A percentile compares a stretch with the other conserved stretches of the same genome.
These are phyloP conservation scores for Rubus idaeus DNA, from an alignment of 306 rosid species.

Conservation along the genomic window DNA sequence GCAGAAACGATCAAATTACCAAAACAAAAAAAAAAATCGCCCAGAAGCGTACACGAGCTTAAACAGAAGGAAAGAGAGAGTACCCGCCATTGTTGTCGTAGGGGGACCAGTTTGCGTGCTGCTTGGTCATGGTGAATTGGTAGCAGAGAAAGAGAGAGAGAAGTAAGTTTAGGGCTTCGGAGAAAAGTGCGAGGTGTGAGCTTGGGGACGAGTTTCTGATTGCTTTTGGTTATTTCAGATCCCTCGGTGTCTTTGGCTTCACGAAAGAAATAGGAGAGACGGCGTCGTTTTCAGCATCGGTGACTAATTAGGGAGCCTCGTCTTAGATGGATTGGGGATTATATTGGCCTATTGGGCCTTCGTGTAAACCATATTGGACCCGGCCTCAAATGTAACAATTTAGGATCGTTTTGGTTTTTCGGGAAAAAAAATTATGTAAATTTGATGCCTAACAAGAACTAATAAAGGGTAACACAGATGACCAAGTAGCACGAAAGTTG, in stretches of 20 bases:
- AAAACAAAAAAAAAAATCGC: not conserved
- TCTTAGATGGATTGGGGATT: not conserved
- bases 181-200: not conserved
- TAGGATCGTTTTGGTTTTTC: too few relatives aligned
- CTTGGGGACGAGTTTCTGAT: not conserved
- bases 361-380: not conserved
- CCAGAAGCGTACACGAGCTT: not conserved
- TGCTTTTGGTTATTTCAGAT: constrained; percentile 19
- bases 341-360: not conserved
- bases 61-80: not conserved
- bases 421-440: too few relatives aligned
- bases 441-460: too few relatives aligned
- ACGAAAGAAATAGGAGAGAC: constrained; percentile 32
- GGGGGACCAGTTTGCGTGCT: constrained; percentile 91
- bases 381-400: not conserved
- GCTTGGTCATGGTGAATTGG: constrained; percentile 59
- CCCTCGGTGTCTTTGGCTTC: constrained; percentile 48
- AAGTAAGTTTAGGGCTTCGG: constrained; percentile 14
- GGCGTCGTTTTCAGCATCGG: constrained; percentile 9
- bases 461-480: too few relatives aligned
- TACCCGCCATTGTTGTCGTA: constrained; percentile 99
- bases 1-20: not conserved
- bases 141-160: constrained; percentile 5
- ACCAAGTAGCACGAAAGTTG: too few relatives aligned
- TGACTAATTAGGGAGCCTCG: not conserved